Conservation (phyloP, 2,329 filamentous ascomycete species). For the Hypoxylon sp. region DNA sequence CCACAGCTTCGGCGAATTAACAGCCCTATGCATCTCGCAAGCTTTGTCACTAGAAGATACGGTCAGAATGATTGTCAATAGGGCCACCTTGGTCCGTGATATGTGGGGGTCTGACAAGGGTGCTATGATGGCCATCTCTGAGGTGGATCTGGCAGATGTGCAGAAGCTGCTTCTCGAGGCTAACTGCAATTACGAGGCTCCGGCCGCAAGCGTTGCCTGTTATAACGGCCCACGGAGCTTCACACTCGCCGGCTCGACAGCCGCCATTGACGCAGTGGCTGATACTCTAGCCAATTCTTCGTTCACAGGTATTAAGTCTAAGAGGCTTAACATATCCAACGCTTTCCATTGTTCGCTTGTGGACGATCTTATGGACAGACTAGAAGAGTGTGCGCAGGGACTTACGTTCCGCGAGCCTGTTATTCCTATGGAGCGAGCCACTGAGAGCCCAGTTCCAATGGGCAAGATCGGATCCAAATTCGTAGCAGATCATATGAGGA, state of each 20-base stretch:
- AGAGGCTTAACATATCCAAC: conserved; percentile 34
- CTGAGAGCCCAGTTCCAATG: background rate
- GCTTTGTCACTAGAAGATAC: conserved; percentile 53
- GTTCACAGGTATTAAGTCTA: conserved; percentile 21
- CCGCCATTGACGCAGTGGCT: conserved; percentile 28
- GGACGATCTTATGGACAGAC: conserved; percentile 20
- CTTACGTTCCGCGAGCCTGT: conserved; percentile 20
- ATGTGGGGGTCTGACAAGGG: conserved; percentile 56
- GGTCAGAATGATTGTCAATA: conserved; percentile 49
- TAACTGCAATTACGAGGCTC: background rate
- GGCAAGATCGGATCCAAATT: conserved; percentile 4
- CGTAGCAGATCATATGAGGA: conserved; percentile 38
- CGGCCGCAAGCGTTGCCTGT: conserved; percentile 37
- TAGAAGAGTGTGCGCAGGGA: conserved; percentile 10
- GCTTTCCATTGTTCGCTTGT: conserved; percentile 43
- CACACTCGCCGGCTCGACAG: conserved; percentile 34
- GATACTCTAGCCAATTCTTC: background rate
- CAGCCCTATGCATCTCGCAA: conserved; percentile 56
- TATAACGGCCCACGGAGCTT: conserved; percentile 40
- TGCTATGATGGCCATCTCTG: conserved; percentile 56
- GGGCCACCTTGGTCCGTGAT: conserved; percentile 52
- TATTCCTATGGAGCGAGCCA: conserved; percentile 34
- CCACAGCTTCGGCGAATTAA: conserved; percentile 61
- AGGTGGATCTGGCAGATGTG: conserved; percentile 9
- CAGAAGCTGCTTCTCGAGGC: conserved; percentile 1